Evolutionary conservation across 306 rosid genomes (phyloP).

Genomic region (Castanopsis chinensis): DNA sequence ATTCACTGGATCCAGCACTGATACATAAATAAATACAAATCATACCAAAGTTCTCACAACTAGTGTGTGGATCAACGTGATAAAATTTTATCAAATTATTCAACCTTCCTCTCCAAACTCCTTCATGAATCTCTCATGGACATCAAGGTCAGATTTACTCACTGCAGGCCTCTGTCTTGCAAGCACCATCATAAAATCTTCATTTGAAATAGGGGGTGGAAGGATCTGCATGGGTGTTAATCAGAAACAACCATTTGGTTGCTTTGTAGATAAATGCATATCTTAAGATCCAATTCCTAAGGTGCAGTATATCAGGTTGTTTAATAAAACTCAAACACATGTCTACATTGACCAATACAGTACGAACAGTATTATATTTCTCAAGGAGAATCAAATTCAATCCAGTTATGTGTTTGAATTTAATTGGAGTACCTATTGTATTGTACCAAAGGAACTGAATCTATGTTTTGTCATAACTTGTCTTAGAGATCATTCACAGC

Average conservation of each 20-base stretch:
- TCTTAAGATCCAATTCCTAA: neutral
- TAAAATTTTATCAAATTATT: slow-evolving; percentile 34
- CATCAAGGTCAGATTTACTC: slow-evolving; percentile 81
- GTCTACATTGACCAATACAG: too few relatives aligned
- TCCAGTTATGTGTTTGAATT: too few relatives aligned
- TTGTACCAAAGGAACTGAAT: too few relatives aligned
- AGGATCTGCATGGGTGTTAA: slow-evolving; percentile 64
- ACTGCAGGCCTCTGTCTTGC: slow-evolving; percentile 96
- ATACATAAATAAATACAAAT: slow-evolving; percentile 38
- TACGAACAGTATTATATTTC: too few relatives aligned
- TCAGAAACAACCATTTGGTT: slow-evolving; percentile 18
- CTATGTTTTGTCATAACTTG: too few relatives aligned
- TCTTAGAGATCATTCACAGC: too few relatives aligned
- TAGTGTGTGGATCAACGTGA: slow-evolving; percentile 32
- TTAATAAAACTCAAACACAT: too few relatives aligned
- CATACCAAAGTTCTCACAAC: slow-evolving; percentile 22
- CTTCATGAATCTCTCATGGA: slow-evolving; percentile 93
- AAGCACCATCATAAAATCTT: slow-evolving; percentile 92
- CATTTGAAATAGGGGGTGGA: slow-evolving; percentile 83
- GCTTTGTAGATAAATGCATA: neutral
- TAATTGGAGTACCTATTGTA: too few relatives aligned
- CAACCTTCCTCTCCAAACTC: slow-evolving; percentile 99
- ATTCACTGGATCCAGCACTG: slow-evolving; percentile 44
- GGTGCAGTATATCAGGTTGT: too few relatives aligned
- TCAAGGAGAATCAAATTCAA: too few relatives aligned